These are phyloP conservation scores for Hanseniaspora thailandica DNA, from an alignment of 805 yeast species.

Conservation along the genomic window DNA sequence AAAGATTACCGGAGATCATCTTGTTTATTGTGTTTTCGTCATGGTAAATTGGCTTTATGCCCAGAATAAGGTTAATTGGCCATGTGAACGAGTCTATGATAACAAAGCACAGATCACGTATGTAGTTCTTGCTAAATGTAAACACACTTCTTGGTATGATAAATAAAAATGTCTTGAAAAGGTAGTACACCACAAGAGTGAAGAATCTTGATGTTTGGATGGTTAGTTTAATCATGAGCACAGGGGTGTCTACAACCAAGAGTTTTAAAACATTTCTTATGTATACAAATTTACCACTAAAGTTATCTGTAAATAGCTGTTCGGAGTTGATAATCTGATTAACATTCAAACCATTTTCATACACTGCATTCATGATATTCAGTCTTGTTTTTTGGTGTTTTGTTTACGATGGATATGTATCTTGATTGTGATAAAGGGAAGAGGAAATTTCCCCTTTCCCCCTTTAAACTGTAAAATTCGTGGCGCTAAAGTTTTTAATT, in stretches of 20 bases:
- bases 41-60: background rate
- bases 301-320: background rate
- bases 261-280: background rate
- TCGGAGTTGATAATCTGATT: background rate
- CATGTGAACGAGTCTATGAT: conserved; percentile 2
- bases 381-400: too few species aligned
- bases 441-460: too few species aligned
- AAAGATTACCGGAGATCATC: background rate
- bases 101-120: background rate
- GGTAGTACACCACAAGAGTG: background rate
- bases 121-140: background rate
- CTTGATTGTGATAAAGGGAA: too few species aligned
- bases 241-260: background rate
- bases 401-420: too few species aligned
- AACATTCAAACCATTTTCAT: background rate
- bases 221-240: background rate
- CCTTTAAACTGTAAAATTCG: too few species aligned
- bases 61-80: conserved; percentile 4
- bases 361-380: background rate
- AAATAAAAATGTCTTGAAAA: background rate
- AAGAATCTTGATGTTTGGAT: background rate
- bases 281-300: background rate
- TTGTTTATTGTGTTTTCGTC: background rate
- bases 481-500: too few species aligned
- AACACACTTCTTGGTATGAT: background rate